A percentile compares a stretch with the other conserved stretches of the same genome.
phyloP scores from a whole-genome alignment of 805 yeast genomes.

The Grigorovia yakushimaensis region DNA sequence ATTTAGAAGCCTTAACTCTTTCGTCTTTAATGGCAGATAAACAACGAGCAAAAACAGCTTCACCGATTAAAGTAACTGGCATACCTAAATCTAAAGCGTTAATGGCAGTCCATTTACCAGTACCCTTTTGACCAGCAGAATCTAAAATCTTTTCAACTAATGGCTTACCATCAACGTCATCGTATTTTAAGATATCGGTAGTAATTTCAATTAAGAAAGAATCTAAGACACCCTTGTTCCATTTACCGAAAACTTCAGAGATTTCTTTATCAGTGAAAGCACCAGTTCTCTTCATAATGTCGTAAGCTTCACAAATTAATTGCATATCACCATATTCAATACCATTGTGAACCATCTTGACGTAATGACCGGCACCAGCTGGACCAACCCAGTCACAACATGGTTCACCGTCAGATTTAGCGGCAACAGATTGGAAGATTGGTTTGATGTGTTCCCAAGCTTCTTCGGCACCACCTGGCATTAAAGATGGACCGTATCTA shows the following conservation, averaged over 20 bases:
- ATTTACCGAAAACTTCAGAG: slow-evolving; percentile 79
- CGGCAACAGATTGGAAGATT: slow-evolving; percentile 91
- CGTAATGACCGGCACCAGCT: slow-evolving; percentile 98
- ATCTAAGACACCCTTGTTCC: slow-evolving; percentile 97
- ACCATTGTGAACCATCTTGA: slow-evolving; percentile 99
- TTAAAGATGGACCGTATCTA: slow-evolving; percentile 95
- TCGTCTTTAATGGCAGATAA: slow-evolving; percentile 86
- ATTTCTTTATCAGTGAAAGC: slow-evolving; percentile 85
- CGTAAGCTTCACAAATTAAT: slow-evolving; percentile 96
- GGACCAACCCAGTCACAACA: slow-evolving; percentile 99
- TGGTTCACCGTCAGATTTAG: slow-evolving; percentile 97
- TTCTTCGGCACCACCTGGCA: slow-evolving; percentile 98
- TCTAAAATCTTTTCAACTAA: slow-evolving; percentile 94
- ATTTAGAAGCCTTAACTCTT: slow-evolving; percentile 75
- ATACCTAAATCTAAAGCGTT: slow-evolving; percentile 95
- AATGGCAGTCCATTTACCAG: slow-evolving; percentile 99
- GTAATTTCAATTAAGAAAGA: slow-evolving; percentile 96
- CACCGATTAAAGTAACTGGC: slow-evolving; percentile 97
- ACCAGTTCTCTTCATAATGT: slow-evolving; percentile 88
- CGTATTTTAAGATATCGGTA: slow-evolving; percentile 82
- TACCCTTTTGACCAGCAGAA: slow-evolving; percentile 98
- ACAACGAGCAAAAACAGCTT: slow-evolving; percentile 96
- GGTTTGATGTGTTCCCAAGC: slow-evolving; percentile 99
- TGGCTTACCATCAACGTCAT: slow-evolving; percentile 86
- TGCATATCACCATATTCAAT: slow-evolving; percentile 99